These are phyloP conservation scores for Arabidopsis suecica DNA, from an alignment of 345 rosid genomes.

Conservation along the genomic window DNA sequence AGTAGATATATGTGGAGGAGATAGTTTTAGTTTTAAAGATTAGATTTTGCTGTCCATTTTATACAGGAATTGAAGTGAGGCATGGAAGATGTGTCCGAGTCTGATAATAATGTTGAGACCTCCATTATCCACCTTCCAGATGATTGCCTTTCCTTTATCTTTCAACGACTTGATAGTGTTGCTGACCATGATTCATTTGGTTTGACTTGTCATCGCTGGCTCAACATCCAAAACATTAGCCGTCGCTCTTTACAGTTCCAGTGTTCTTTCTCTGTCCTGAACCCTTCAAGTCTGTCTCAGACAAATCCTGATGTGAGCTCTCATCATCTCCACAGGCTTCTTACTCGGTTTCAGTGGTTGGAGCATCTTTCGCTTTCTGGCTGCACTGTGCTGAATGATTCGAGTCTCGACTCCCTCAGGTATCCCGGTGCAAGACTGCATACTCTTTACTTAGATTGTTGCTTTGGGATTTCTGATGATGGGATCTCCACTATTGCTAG, in stretches of 20 bases:
- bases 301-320: conserved; percentile 43
- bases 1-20: neutral
- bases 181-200: conserved; percentile 77
- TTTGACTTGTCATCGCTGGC: conserved; percentile 72
- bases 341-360: conserved; percentile 67
- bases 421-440: conserved; percentile 56
- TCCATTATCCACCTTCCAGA: conserved; percentile 65
- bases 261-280: conserved; percentile 52
- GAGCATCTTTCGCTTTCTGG: conserved; percentile 66
- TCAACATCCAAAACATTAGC: conserved; percentile 61
- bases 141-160: conserved; percentile 75
- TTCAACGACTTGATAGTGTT: conserved; percentile 52
- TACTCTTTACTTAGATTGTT: conserved; percentile 65
- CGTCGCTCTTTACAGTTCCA: conserved; percentile 62
- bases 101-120: conserved; percentile 42
- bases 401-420: conserved; percentile 54
- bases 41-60: neutral
- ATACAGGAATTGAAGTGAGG: conserved; percentile 24
- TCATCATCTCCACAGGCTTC: conserved; percentile 61
- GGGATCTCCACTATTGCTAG: conserved; percentile 58
- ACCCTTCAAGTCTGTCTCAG: conserved; percentile 48
- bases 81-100: conserved; percentile 52
- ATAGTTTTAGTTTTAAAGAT: conserved; percentile 7
- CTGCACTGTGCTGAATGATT: conserved; percentile 64
- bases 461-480: conserved; percentile 63